These are phyloP conservation scores for Wickerhamomyces queroliae DNA, from an alignment of 805 yeast species.

Conservation along the genomic window DNA sequence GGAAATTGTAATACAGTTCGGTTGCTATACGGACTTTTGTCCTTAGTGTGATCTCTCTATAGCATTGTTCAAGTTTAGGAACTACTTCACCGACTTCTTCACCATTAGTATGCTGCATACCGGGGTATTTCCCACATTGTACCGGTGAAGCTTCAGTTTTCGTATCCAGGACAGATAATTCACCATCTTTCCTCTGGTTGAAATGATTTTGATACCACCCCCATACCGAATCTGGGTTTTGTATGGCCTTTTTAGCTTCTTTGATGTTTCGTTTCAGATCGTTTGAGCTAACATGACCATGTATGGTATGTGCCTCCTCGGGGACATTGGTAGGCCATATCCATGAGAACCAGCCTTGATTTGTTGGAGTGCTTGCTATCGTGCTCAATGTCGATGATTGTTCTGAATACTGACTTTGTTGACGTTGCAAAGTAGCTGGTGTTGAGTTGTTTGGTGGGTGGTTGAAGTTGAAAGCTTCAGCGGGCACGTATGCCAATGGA, in stretches of 20 bases:
- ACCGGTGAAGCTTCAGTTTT: slow-evolving; percentile 18
- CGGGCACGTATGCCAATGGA: slow-evolving; percentile 3
- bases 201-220: slow-evolving; percentile 18
- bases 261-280: slow-evolving; percentile 14
- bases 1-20: slow-evolving; percentile 31
- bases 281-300: slow-evolving; percentile 8
- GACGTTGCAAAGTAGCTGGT: background rate
- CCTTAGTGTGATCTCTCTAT: slow-evolving; percentile 25
- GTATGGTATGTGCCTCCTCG: slow-evolving; percentile 7
- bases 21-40: slow-evolving; percentile 30
- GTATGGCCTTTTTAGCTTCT: slow-evolving; percentile 15
- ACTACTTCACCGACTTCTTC: slow-evolving; percentile 8
- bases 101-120: background rate
- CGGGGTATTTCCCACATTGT: slow-evolving; percentile 14
- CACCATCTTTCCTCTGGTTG: slow-evolving; percentile 9
- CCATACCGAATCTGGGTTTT: slow-evolving; percentile 16
- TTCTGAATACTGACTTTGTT: slow-evolving; percentile 2
- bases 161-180: slow-evolving; percentile 16
- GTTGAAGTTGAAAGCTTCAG: background rate
- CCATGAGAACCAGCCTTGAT: slow-evolving; percentile 16
- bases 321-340: slow-evolving; percentile 1
- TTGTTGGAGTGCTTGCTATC: slow-evolving; percentile 1
- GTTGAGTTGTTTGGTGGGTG: background rate
- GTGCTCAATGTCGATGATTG: slow-evolving; percentile 5
- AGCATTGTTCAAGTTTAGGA: slow-evolving; percentile 17